Evolutionary conservation across 2,329 filamentous ascomycete species (phyloP), one percentile per base, ranked within the genome.

Genomic region (Zasmidium cellare): DNA sequence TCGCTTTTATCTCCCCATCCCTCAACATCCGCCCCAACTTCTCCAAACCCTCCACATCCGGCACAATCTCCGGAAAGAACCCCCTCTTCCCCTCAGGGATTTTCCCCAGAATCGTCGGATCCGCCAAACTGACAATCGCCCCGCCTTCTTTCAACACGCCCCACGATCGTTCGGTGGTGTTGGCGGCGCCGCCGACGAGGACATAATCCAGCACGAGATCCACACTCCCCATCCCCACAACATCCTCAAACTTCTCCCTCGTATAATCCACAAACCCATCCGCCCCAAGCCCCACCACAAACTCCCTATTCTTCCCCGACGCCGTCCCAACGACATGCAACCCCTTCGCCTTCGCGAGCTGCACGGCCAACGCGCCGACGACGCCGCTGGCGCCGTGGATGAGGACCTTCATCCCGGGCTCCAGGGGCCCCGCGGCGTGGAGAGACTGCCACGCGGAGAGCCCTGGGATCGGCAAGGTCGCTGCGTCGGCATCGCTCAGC

Each of bases 401-500:
- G n/a, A 75, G 62, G 14, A 75, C 61, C n/a, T 57, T 67, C 49
- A 76, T 70, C 9, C 69, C 72, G 20, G 67, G 61, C 7, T 50
- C 25, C 9, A 76, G 55, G 22, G 31, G 23, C 5, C 47, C 47
- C 6, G 53, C 31, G 12, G 53, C 51, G 65, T 73, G 12, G 16
- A 56, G 20, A 3, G 46, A 31, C 24, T 56, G 46, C 53, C 46
- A 44, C 14, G 53, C 53, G 18, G 53, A 45, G 14, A 51, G 28
- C n/a, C 28, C 48, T 18, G 53, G 53, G 18, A 56, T 56, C 19
- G 53, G 53, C 18, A 56, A 45, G 2, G 53, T 51, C 16, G 53
- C 53, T 19, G 53, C 53, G 2, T 46, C 9, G 2, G 16, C 31
- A 16, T 51, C 46, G n/a, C 12, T 16, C 11, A 56, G 12, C 11